These are phyloP conservation scores for Gymnopilus dilepis DNA, from an alignment of 768 basidiomycete species.

Conservation along the genomic window DNA sequence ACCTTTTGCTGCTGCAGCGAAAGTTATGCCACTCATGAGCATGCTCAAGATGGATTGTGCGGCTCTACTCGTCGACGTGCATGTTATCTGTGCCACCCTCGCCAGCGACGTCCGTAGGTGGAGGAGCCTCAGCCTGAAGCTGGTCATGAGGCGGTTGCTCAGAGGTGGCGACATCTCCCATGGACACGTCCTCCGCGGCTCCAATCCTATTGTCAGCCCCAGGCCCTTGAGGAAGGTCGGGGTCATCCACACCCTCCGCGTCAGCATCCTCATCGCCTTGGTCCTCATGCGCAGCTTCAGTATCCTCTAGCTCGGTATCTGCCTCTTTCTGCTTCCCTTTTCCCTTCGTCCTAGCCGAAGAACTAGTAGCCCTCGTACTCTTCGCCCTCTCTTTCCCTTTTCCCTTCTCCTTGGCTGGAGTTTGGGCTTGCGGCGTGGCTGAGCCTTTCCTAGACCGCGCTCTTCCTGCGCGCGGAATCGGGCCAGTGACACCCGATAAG, in stretches of 20 bases:
- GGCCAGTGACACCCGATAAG: slow-evolving; percentile 30
- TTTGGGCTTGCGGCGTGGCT: background rate
- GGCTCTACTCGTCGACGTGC: slow-evolving; percentile 16
- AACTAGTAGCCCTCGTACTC: slow-evolving; percentile 7
- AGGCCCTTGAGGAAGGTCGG: too few species aligned
- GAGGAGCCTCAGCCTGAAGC: background rate
- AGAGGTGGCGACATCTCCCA: background rate
- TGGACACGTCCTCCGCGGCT: background rate
- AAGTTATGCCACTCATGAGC: too few species aligned
- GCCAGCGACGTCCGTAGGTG: background rate
- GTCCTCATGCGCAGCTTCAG: too few species aligned
- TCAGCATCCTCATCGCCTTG: too few species aligned
- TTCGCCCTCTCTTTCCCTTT: slow-evolving; percentile 8
- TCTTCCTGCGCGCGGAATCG: slow-evolving; percentile 24
- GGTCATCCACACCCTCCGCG: too few species aligned
- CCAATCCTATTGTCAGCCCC: background rate
- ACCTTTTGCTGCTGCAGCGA: too few species aligned
- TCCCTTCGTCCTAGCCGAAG: background rate
- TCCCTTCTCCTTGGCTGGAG: background rate
- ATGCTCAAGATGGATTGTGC: too few species aligned
- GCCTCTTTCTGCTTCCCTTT: slow-evolving; percentile 20
- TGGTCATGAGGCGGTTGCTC: background rate
- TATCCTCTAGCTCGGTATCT: background rate
- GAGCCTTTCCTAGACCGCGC: slow-evolving; percentile 18
- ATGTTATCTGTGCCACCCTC: slow-evolving; percentile 14